Evolutionary conservation across 345 rosid genomes (phyloP).

Genomic region (Trapa incisa): DNA sequence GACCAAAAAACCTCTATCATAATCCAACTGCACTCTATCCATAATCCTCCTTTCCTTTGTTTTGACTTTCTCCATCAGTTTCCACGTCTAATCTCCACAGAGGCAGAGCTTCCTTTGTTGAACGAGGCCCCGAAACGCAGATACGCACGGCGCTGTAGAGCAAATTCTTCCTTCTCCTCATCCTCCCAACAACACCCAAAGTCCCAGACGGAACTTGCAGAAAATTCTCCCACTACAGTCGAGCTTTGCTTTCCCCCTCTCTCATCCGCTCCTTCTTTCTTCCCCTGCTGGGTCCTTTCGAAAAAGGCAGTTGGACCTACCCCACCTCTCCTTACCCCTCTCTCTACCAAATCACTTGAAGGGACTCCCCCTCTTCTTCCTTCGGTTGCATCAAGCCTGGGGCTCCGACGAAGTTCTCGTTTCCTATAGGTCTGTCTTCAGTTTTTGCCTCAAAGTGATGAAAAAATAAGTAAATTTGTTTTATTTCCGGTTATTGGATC

Average conservation of each 20-base stretch:
- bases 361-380: background rate
- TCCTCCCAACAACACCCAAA: conserved; percentile 1
- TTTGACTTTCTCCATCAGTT: background rate
- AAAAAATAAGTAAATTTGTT: background rate
- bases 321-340: background rate
- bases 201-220: background rate
- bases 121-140: conserved; percentile 5
- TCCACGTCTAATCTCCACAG: conserved; percentile 4
- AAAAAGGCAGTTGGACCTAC: conserved; percentile 4
- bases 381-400: conserved; percentile 7
- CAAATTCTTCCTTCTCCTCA: background rate
- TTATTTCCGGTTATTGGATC: background rate
- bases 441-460: background rate
- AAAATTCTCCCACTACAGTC: background rate
- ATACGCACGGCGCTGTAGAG: background rate
- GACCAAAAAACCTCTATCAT: conserved; percentile 20
- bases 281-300: background rate
- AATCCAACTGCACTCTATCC: conserved; percentile 1
- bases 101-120: conserved; percentile 33
- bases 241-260: background rate
- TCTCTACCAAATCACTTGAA: background rate
- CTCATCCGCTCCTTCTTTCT: background rate
- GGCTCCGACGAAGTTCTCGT: background rate
- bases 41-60: background rate
- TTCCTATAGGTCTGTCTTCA: conserved; percentile 3